phyloP scores from a whole-genome alignment of 73 alveolate species.

The Tetrahymena elliotti region DNA sequence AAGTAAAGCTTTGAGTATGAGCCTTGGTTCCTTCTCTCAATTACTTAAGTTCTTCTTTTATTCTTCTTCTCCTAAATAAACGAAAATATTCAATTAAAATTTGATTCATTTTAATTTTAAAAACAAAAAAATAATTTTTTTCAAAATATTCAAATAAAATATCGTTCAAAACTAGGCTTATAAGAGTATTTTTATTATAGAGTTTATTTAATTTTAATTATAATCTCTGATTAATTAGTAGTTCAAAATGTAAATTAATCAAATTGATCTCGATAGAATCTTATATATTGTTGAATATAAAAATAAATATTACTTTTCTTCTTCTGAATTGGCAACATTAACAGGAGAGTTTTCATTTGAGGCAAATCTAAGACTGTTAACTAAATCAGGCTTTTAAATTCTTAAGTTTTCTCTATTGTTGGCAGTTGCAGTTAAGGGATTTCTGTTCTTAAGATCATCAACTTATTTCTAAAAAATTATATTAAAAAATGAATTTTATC shows the following conservation, averaged over 20 bases:
- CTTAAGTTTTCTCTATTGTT: constrained; percentile 7
- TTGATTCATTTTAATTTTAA: neutral
- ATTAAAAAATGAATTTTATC: constrained; percentile 41
- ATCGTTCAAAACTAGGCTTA: no score
- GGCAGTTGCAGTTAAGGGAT: constrained; percentile 16
- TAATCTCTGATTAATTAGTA: no score
- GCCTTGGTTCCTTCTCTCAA: neutral
- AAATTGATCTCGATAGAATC: no score
- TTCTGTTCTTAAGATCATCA: constrained; percentile 22
- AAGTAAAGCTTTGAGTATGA: neutral
- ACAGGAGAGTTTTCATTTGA: constrained; percentile 15
- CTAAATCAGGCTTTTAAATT: constrained; percentile 35
- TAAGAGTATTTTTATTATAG: no score
- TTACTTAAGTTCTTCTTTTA: neutral
- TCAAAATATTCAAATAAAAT: no score
- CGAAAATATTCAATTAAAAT: no score
- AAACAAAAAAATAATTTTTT: no score
- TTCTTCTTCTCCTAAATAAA: neutral
- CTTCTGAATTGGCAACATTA: neutral
- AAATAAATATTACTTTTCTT: neutral
- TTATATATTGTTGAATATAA: no score
- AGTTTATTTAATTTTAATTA: no score
- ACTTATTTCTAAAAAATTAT: constrained; percentile 20
- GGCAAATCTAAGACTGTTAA: constrained; percentile 37
- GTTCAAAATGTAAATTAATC: no score